Conservation (phyloP, 176 grass and related monocot species). For the Aegilops umbellulata region DNA sequence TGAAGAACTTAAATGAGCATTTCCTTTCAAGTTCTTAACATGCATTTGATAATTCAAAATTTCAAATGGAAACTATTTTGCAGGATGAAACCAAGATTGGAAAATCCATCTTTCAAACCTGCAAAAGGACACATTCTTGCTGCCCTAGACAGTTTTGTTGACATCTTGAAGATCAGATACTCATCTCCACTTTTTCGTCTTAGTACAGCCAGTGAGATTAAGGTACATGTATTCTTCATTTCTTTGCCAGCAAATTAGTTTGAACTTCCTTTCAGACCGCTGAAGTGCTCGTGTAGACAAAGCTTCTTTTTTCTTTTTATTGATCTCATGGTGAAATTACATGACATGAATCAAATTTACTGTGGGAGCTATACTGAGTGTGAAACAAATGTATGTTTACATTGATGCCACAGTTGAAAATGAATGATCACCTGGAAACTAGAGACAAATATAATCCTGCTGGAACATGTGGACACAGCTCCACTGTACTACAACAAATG, state of each 20-base stretch:
- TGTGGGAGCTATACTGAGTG: not conserved
- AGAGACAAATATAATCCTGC: not conserved
- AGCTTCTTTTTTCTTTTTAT: not conserved
- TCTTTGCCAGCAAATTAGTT: slow-evolving; percentile 4
- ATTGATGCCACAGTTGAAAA: not conserved
- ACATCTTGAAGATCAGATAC: slow-evolving; percentile 84
- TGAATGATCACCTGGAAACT: not conserved
- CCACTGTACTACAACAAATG: not conserved
- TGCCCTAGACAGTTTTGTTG: slow-evolving; percentile 52
- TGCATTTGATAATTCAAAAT: slow-evolving; percentile 18
- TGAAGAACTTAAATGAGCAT: not conserved
- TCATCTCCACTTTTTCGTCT: slow-evolving; percentile 80
- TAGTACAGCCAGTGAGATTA: slow-evolving; percentile 47
- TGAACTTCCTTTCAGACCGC: not conserved
- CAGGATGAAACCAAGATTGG: slow-evolving; percentile 83
- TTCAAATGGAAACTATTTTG: not conserved
- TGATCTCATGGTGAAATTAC: not conserved
- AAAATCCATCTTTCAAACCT: slow-evolving; percentile 76
- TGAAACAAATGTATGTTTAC: not conserved
- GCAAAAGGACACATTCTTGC: slow-evolving; percentile 67
- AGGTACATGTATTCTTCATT: slow-evolving; percentile 43
- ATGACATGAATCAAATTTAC: not conserved
- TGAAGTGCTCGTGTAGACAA: not conserved
- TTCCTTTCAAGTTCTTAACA: not conserved
- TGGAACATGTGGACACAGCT: not conserved